Conservation (phyloP, 805 yeast species). For the Metschnikowia lochheadii region DNA sequence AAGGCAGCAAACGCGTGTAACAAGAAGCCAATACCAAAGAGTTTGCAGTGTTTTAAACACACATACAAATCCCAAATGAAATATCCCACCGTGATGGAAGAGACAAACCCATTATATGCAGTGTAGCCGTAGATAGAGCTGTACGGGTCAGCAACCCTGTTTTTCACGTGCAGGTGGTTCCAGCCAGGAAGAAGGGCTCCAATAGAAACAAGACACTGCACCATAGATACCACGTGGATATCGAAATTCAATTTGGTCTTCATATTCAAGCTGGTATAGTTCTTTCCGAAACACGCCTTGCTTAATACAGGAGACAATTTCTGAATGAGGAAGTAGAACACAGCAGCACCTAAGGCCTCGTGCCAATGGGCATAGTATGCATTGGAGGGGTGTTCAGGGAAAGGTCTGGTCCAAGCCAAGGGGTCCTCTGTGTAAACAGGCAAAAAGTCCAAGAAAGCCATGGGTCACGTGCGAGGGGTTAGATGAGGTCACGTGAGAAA, state of each 20-base stretch:
- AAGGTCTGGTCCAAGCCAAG: constrained; percentile 42
- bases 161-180: constrained; percentile 45
- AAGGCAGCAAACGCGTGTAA: constrained; percentile 82
- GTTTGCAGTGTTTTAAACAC: constrained; percentile 55
- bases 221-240: constrained; percentile 84
- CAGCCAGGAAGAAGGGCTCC: constrained; percentile 60
- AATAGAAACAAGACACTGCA: constrained; percentile 71
- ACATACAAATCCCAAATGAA: constrained; percentile 85
- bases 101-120: constrained; percentile 71
- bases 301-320: constrained; percentile 50
- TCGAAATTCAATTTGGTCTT: constrained; percentile 71
- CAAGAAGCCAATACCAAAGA: constrained; percentile 79
- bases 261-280: constrained; percentile 45
- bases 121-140: constrained; percentile 56
- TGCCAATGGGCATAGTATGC: constrained; percentile 61
- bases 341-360: constrained; percentile 59
- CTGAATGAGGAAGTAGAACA: constrained; percentile 58
- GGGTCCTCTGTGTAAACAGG: constrained; percentile 39
- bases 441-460: constrained; percentile 6
- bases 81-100: constrained; percentile 75
- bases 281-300: constrained; percentile 44
- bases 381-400: constrained; percentile 42
- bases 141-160: constrained; percentile 39
- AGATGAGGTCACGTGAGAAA: neutral
- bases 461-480: neutral